phyloP scores from a whole-genome alignment of 1,284 basidiomycete genomes.

The Ustilago xerochloae region DNA sequence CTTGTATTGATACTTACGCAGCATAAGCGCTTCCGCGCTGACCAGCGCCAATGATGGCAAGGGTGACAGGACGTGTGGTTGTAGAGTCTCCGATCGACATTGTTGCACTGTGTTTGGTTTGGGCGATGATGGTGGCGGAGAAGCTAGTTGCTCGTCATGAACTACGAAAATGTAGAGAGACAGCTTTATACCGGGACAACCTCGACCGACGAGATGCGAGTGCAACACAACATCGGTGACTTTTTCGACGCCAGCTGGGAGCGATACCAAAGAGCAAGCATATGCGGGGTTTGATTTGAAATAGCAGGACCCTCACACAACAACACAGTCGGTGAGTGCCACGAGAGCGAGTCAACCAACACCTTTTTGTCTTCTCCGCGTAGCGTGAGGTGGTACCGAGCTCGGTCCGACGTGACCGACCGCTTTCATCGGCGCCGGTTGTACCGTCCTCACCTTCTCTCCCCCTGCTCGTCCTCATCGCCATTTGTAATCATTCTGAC shows the following conservation, averaged over 20 bases:
- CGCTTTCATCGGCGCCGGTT: slow-evolving; percentile 14
- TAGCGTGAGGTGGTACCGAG: too few relatives aligned
- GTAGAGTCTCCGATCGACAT: slow-evolving; percentile 37
- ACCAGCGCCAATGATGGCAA: slow-evolving; percentile 39
- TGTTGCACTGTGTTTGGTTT: not conserved
- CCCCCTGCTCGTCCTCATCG: not conserved
- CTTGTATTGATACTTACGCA: slow-evolving; percentile 19
- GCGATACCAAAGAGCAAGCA: not conserved
- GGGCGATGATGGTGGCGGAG: not conserved
- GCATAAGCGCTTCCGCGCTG: slow-evolving; percentile 40
- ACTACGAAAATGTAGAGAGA: not conserved
- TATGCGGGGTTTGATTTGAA: slow-evolving; percentile 24
- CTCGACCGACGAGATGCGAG: not conserved
- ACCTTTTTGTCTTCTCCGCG: not conserved
- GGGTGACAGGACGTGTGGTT: slow-evolving; percentile 25
- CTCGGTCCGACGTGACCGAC: slow-evolving; percentile 24
- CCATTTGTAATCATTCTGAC: not conserved
- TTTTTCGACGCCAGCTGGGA: slow-evolving; percentile 1
- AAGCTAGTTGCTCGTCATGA: not conserved
- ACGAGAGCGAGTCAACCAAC: not conserved
- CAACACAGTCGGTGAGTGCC: not conserved
- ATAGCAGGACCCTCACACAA: slow-evolving; percentile 5
- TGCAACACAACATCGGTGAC: slow-evolving; percentile 7
- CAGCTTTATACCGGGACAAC: slow-evolving; percentile 7
- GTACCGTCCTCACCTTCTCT: not conserved